Base-by-base conservation (phyloP, 2,329 filamentous ascomycete species). In the Penicillium occitanis region DNA sequence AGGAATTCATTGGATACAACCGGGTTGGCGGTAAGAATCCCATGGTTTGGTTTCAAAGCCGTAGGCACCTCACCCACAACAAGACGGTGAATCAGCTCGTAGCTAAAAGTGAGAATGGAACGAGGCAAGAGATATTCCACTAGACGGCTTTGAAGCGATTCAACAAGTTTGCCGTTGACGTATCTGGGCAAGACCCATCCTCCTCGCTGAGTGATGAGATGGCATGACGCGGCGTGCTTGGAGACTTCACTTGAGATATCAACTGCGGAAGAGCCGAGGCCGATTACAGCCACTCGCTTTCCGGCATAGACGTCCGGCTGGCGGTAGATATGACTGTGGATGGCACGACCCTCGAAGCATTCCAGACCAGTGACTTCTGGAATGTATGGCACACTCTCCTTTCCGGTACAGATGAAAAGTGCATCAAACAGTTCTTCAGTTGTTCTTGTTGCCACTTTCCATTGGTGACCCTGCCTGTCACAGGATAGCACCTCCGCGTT, bases 291-390 rank as follows among this genome's bases (percentile, higher is more conserved):
- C 5, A 80, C 74, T 50, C 70, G 74, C 68, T 80, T 79, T 25
- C 77, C 76, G 53, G 75, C 74, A 64, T 77, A 79, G 0, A 67
- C 70, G 5, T 68, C 72, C 0, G 77, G 75, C 17, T 70, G 72
- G 58, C 78, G 73, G 68, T 80, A 81, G 35, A 69, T 70, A 66
- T 79, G 75, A 61, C 78, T 80, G 63, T 80, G 78, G 46, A 80
- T 51, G 48, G 79, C 71, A 61, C 75, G 68, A 5, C 76, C 76
- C 63, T 73, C 65, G 68, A 79, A 81, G 13, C 17, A 46, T 8
- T 77, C 75, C 17, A 70, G 67, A 22, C 73, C 76, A 59, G 72
- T 65, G 61, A 78, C 75, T 4, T 72, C 71, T 1, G 76, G 77
- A 6, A 74, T 66, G 33, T 68, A 62, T 1, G 80, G 79, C n/a